Evolutionary conservation across 805 yeast genomes (phyloP).

Genomic region (Hanseniaspora guilliermondii): DNA sequence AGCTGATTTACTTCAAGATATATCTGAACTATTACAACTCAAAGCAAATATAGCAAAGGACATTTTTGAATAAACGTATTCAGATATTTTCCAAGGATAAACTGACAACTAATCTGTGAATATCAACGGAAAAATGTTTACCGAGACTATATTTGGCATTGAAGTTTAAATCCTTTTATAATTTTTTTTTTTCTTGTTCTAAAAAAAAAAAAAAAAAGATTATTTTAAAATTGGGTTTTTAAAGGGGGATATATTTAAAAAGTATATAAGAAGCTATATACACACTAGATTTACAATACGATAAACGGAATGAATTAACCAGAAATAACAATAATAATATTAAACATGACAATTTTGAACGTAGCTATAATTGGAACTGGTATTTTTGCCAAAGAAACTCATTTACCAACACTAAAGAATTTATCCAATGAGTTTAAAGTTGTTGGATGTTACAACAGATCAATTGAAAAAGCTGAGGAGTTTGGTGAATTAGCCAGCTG

Average conservation of each 20-base stretch:
- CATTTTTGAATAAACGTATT: background rate
- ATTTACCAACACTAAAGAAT: constrained; percentile 58
- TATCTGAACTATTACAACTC: background rate
- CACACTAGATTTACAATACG: too few relatives aligned
- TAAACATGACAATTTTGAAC: constrained; percentile 31
- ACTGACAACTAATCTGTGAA: background rate
- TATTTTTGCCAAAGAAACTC: constrained; percentile 75
- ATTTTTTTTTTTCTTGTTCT: background rate
- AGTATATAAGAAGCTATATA: too few relatives aligned
- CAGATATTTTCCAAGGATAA: background rate
- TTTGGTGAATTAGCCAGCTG: constrained; percentile 55
- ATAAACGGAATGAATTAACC: background rate
- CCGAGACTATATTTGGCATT: background rate
- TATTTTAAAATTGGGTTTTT: too few relatives aligned
- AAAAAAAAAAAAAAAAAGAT: too few relatives aligned
- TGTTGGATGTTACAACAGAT: constrained; percentile 69
- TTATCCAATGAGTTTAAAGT: constrained; percentile 42
- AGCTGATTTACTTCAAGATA: background rate
- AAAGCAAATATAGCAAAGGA: background rate
- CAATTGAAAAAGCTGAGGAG: constrained; percentile 65
- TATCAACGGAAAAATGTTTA: background rate
- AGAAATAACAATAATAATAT: background rate
- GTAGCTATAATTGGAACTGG: constrained; percentile 71
- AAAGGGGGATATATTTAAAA: background rate
- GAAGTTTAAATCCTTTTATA: background rate